A percentile compares a stretch with the other conserved stretches of the same genome.
phyloP scores from a whole-genome alignment of 805 yeast species.

The Martiniozyma abietophila region DNA sequence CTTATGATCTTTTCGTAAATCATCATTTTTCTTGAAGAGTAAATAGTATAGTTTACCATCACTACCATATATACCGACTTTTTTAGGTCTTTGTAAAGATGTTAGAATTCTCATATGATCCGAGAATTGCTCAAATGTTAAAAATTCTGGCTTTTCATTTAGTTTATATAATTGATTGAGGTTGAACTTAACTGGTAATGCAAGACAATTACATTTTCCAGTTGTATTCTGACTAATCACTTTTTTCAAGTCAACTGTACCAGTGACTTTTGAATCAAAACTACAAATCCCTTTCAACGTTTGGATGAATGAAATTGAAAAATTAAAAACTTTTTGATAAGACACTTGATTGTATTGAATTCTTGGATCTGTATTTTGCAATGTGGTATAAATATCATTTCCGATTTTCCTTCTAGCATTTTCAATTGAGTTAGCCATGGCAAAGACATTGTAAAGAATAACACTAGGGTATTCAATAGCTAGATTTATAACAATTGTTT shows the following conservation, averaged over 20 bases:
- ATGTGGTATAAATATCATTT: conserved; percentile 31
- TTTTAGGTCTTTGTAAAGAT: conserved; percentile 83
- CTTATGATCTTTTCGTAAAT: conserved; percentile 90
- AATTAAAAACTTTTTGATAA: conserved; percentile 4
- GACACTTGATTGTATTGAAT: no score
- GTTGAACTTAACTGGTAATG: conserved; percentile 65
- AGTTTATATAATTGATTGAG: conserved; percentile 55
- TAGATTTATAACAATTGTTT: conserved; percentile 48
- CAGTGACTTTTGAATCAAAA: not conserved
- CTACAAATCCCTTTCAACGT: conserved; percentile 3
- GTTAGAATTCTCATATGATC: conserved; percentile 59
- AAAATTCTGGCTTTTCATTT: conserved; percentile 14
- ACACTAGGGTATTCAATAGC: conserved; percentile 66
- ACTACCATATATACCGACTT: conserved; percentile 65
- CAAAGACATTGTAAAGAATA: conserved; percentile 75
- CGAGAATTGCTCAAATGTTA: conserved; percentile 55
- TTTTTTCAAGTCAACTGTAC: conserved; percentile 20
- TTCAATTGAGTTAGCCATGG: conserved; percentile 54
- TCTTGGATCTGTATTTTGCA: conserved; percentile 15
- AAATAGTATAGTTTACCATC: conserved; percentile 68
- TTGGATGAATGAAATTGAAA: conserved; percentile 13
- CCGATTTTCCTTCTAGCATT: conserved; percentile 39
- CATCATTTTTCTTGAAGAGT: conserved; percentile 81
- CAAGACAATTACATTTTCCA: conserved; percentile 34
- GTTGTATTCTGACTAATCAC: conserved; percentile 33